phyloP scores from a whole-genome alignment of 495 filamentous ascomycete species.

The Viridothelium virens region DNA sequence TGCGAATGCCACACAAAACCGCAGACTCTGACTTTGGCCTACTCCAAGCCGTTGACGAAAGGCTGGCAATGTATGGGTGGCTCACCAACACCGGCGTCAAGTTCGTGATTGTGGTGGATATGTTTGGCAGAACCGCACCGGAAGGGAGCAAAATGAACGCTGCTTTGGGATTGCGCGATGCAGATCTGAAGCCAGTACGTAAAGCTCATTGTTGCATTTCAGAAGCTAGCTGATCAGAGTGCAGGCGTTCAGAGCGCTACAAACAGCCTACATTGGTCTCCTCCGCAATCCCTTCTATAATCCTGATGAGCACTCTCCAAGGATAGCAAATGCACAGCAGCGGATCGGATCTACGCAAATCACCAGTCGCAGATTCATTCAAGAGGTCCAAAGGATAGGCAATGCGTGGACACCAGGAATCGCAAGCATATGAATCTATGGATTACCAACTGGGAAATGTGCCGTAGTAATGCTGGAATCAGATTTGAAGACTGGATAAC shows the following conservation, averaged over 20 bases:
- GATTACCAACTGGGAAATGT: neutral
- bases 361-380: constrained; percentile 68
- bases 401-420: constrained; percentile 58
- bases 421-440: constrained; percentile 22
- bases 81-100: constrained; percentile 94
- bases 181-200: constrained; percentile 71
- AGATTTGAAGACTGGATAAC: neutral
- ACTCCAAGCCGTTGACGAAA: constrained; percentile 85
- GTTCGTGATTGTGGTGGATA: constrained; percentile 80
- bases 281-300: constrained; percentile 93
- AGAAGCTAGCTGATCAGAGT: constrained; percentile 10
- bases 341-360: constrained; percentile 55
- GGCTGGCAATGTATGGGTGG: constrained; percentile 86
- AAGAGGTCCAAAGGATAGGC: constrained; percentile 78
- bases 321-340: constrained; percentile 34
- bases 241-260: constrained; percentile 81
- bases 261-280: constrained; percentile 80
- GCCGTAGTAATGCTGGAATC: neutral
- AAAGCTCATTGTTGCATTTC: neutral
- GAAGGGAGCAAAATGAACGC: constrained; percentile 32
- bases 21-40: constrained; percentile 81
- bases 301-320: constrained; percentile 70
- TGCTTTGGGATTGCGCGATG: constrained; percentile 59
- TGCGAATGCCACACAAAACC: constrained; percentile 56
- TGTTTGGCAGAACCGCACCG: constrained; percentile 53